phyloP scores from a whole-genome alignment of 2,329 filamentous ascomycete species.

The Fusarium nematophilum region DNA sequence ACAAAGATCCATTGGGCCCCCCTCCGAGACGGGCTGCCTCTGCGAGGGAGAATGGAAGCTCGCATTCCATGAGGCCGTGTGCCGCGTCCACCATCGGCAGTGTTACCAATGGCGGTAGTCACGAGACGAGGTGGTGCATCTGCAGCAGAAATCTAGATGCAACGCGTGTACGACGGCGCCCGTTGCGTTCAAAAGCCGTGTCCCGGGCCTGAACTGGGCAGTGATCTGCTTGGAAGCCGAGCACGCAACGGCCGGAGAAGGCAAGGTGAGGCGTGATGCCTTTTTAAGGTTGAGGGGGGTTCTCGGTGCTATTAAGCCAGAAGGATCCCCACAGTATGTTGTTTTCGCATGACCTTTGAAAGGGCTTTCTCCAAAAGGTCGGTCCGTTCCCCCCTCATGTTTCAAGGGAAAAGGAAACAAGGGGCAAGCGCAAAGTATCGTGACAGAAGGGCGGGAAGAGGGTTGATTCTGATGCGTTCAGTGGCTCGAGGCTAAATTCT shows the following conservation, averaged over 20 bases:
- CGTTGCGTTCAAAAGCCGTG: conserved; percentile 14
- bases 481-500: conserved; percentile 38
- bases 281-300: not conserved
- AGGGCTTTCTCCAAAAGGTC: not conserved
- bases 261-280: conserved; percentile 15
- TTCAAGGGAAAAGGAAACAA: not conserved
- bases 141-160: conserved; percentile 30
- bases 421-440: not conserved
- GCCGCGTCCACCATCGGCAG: conserved; percentile 20
- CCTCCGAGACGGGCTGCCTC: not conserved
- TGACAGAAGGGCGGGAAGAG: not conserved
- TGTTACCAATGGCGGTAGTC: conserved; percentile 27
- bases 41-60: conserved; percentile 15
- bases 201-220: conserved; percentile 25
- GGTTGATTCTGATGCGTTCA: conserved; percentile 36
- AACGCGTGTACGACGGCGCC: conserved; percentile 34
- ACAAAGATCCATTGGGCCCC: not conserved
- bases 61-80: conserved; percentile 31
- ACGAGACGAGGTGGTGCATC: conserved; percentile 22
- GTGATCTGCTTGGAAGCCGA: conserved; percentile 26
- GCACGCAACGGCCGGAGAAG: conserved; percentile 8
- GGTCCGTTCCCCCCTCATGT: not conserved
- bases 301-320: conserved; percentile 2
- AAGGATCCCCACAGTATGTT: not conserved
- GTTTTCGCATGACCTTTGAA: not conserved